Base-by-base conservation (phyloP, 1,284 basidiomycete species). In the Ganoderma boninense region DNA sequence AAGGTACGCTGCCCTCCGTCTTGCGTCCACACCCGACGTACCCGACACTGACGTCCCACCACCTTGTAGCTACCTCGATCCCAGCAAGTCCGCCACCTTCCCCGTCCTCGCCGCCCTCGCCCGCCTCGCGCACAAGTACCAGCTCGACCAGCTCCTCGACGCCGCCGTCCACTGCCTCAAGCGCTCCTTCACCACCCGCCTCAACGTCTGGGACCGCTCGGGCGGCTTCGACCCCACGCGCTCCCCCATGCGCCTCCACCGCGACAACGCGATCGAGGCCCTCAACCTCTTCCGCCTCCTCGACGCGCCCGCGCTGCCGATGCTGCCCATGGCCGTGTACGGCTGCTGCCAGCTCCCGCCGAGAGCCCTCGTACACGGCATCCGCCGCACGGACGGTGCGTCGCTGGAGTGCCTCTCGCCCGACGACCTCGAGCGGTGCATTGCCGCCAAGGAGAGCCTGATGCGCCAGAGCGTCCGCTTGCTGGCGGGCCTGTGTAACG, bases 81-180 rank as follows among this genome's bases (percentile, higher is more conserved):
- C 54, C 2, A 29, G 18, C 54, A 63, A 20, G 14, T 46, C 42
- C 16, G 44, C n/a, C 2, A 18, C 63, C 8, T 56, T 56, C 26
- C n/a, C 63, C 32, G 56, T n/a, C 40, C 63, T 23, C 60, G 67
- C 42, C 43, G 61, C 42, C 44, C 57, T 29, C 35, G 67, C 16
- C 1, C 54, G 54, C 6, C 26, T 56, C 26, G 62, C 35, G 40
- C 65, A 69, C 67, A 67, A 67, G 59, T 71, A 71, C 23, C 61
- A 66, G 16, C 29, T 57, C 29, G 54, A 57, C 54, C 62, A n/a
- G 26, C 20, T 46, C 49, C 35, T 64, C 18, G 60, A 69, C 0
- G 66, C 71, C 8, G 43, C 68, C 18, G 23, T 26, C 62, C 56
- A n/a, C 5, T 16, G 54, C 16, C 64, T 69, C 16, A 23, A 42